phyloP scores from a whole-genome alignment of 345 rosid genomes.

The Pistacia atlantica region DNA sequence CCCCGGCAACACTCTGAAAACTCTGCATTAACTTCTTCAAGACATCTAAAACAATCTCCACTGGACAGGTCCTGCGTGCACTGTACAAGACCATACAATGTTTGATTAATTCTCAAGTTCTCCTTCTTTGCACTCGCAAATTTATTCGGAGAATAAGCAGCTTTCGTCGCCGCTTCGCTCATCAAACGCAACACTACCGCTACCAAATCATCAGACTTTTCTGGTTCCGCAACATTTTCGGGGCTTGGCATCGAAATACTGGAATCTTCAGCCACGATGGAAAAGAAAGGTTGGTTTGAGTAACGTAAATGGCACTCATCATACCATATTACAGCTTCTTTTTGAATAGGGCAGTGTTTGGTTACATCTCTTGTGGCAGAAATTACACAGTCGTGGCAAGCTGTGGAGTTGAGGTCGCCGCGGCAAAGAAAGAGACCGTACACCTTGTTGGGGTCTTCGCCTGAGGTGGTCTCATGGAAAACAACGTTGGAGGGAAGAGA shows the following conservation, averaged over 20 bases:
- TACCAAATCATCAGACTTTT: background rate
- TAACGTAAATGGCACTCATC: constrained; percentile 40
- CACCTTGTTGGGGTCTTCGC: constrained; percentile 8
- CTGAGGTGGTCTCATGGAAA: constrained; percentile 1
- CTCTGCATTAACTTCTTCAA: background rate
- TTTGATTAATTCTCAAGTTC: background rate
- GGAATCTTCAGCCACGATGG: background rate
- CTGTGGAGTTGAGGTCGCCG: background rate
- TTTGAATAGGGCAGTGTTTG: background rate
- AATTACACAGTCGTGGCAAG: constrained; percentile 23
- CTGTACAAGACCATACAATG: constrained; percentile 19
- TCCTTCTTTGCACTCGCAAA: background rate
- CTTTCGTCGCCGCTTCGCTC: background rate
- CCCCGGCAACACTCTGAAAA: background rate
- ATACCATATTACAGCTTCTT: constrained; percentile 36
- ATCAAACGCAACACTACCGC: background rate
- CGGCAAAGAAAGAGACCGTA: constrained; percentile 26
- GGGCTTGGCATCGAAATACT: background rate
- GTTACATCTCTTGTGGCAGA: constrained; percentile 25
- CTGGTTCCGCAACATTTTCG: background rate
- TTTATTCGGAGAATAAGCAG: background rate
- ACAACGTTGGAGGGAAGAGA: too few relatives aligned
- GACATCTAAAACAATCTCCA: constrained; percentile 9
- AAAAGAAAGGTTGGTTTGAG: constrained; percentile 21
- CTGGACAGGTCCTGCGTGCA: constrained; percentile 25